Evolutionary conservation across 768 basidiomycete species (phyloP).

Genomic region (Lyophyllum atratum): DNA sequence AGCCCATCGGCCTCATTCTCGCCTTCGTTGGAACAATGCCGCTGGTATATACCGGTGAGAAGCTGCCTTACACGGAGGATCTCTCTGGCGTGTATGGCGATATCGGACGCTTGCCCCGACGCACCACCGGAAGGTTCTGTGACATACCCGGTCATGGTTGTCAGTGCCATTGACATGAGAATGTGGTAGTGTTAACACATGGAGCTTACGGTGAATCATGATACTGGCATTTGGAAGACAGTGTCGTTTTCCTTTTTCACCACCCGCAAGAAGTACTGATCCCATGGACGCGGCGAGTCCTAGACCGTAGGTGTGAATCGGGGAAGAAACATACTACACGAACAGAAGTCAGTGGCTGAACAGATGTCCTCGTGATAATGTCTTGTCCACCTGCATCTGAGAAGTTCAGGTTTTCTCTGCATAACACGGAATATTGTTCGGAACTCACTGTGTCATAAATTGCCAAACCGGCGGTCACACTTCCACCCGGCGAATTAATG

Average conservation of each 20-base stretch:
- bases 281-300: slow-evolving; percentile 98
- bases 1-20: slow-evolving; percentile 68
- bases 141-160: slow-evolving; percentile 3
- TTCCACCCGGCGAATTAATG: slow-evolving; percentile 96
- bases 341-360: slow-evolving; percentile 21
- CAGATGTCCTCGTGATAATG: slow-evolving; percentile 4
- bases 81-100: slow-evolving; percentile 96
- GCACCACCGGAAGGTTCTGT: slow-evolving; percentile 96
- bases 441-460: slow-evolving; percentile 92
- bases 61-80: slow-evolving; percentile 86
- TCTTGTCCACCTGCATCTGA: slow-evolving; percentile 68
- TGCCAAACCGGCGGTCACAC: slow-evolving; percentile 93
- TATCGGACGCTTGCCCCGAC: slow-evolving; percentile 93
- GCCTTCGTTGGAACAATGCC: slow-evolving; percentile 71
- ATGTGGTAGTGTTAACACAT: not conserved
- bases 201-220: slow-evolving; percentile 91
- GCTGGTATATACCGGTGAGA: slow-evolving; percentile 87
- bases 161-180: not conserved
- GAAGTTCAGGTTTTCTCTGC: slow-evolving; percentile 6
- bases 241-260: slow-evolving; percentile 88
- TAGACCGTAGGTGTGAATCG: slow-evolving; percentile 95
- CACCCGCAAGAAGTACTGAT: slow-evolving; percentile 87
- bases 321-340: slow-evolving; percentile 83
- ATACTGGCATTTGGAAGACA: slow-evolving; percentile 92
- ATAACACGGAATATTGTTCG: not conserved